Conservation (phyloP, 169 alveolate species). For the Babesia divergens region DNA sequence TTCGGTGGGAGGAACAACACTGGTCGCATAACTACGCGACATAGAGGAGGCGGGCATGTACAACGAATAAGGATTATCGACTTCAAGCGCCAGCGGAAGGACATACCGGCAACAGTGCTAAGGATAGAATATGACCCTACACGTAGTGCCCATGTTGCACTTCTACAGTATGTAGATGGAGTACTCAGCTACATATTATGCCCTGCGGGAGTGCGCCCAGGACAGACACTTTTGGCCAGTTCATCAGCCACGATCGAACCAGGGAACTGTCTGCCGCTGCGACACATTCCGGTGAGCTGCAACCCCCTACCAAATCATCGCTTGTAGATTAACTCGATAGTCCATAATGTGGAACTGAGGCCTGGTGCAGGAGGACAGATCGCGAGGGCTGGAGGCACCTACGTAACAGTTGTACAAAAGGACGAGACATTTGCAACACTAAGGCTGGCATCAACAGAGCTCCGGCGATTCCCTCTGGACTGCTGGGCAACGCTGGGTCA, state of each 20-base stretch:
- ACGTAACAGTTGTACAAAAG: conserved; percentile 76
- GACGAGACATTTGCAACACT: conserved; percentile 80
- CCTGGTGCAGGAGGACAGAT: conserved; percentile 88
- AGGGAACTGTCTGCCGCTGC: conserved; percentile 84
- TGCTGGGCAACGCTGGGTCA: conserved; percentile 89
- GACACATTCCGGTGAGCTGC: conserved; percentile 76
- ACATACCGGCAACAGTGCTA: conserved; percentile 82
- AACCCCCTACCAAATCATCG: not conserved
- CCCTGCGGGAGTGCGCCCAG: conserved; percentile 83
- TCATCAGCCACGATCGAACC: conserved; percentile 82
- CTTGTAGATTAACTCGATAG: conserved; percentile 71
- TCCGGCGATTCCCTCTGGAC: conserved; percentile 80
- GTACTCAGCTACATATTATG: conserved; percentile 85
- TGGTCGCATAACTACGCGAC: conserved; percentile 77
- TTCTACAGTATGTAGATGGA: conserved; percentile 86
- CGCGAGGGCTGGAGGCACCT: conserved; percentile 85
- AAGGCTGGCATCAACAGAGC: conserved; percentile 82
- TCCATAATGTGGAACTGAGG: conserved; percentile 83
- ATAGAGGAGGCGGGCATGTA: conserved; percentile 85
- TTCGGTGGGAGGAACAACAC: conserved; percentile 80
- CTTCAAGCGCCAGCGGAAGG: conserved; percentile 85
- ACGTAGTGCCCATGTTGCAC: conserved; percentile 81
- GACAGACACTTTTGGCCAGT: conserved; percentile 82
- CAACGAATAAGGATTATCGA: conserved; percentile 85
- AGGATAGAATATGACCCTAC: conserved; percentile 83